These are phyloP conservation scores for Claviceps lovelessii DNA, from an alignment of 2,329 filamentous ascomycete species.

Conservation along the genomic window DNA sequence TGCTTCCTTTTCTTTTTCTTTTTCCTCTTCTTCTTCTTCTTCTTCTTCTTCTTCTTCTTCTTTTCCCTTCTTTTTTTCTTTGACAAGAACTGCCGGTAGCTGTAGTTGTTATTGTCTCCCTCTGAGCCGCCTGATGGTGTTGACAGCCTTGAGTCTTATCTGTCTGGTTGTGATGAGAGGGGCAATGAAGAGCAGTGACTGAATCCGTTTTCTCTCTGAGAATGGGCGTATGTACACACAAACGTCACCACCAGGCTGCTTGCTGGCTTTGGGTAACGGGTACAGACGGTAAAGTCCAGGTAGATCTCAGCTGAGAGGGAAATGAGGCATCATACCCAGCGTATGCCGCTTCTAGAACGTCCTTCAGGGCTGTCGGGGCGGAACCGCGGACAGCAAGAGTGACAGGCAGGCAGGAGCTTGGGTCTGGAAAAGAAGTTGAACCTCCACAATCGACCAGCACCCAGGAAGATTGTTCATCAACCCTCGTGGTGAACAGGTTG, in stretches of 20 bases:
- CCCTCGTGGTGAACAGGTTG: not conserved
- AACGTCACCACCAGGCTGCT: not conserved
- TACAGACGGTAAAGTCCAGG: not conserved
- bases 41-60: no score
- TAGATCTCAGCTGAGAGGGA: not conserved
- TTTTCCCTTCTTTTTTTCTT: not conserved
- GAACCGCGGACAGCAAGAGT: not conserved
- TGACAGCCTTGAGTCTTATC: not conserved
- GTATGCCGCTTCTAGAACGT: not conserved
- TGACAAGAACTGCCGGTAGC: not conserved
- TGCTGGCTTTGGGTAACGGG: no score
- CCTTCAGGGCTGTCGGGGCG: not conserved
- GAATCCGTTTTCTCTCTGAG: not conserved
- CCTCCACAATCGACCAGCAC: constrained; percentile 1
- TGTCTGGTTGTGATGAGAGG: not conserved
- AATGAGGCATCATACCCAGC: not conserved
- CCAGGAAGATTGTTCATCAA: not conserved
- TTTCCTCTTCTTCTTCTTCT: no score
- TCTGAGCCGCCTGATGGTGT: not conserved
- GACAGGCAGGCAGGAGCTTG: not conserved
- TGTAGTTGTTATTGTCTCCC: not conserved
- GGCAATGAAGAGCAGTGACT: not conserved
- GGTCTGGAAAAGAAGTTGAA: not conserved
- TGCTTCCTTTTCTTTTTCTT: no score
- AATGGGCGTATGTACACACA: no score